Conservation (phyloP, 2,329 filamentous ascomycete species). For the Fusarium pininemorale region DNA sequence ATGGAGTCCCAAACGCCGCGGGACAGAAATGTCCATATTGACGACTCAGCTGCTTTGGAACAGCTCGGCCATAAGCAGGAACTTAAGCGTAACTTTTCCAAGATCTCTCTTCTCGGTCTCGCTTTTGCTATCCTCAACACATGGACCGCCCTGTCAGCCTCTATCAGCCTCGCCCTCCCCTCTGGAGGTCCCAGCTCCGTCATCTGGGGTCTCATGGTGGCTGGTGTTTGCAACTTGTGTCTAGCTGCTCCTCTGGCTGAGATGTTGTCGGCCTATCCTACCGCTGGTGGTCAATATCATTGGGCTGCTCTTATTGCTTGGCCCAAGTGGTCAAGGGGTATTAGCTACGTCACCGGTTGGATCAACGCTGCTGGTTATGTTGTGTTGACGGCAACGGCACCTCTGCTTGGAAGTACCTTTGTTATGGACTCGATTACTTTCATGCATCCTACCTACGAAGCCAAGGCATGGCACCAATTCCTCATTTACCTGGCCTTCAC, state of each 20-base stretch:
- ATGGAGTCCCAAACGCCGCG: constrained; percentile 36
- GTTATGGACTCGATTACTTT: constrained; percentile 72
- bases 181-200: constrained; percentile 76
- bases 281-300: constrained; percentile 72
- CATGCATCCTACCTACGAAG: constrained; percentile 64
- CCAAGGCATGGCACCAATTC: constrained; percentile 76
- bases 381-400: constrained; percentile 72
- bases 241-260: constrained; percentile 75
- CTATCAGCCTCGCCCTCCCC: constrained; percentile 64
- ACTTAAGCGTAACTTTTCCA: constrained; percentile 60
- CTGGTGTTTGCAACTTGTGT: constrained; percentile 74
- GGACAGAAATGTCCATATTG: constrained; percentile 30
- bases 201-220: constrained; percentile 73
- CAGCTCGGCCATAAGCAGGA: constrained; percentile 60
- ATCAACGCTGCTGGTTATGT: constrained; percentile 79
- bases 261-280: constrained; percentile 72
- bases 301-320: constrained; percentile 75
- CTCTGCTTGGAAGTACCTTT: constrained; percentile 72
- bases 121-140: constrained; percentile 61
- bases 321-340: constrained; percentile 66
- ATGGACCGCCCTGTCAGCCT: constrained; percentile 60
- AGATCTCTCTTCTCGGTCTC: constrained; percentile 58
- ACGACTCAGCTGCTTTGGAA: constrained; percentile 53
- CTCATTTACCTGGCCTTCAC: constrained; percentile 75
- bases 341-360: constrained; percentile 78